A percentile compares a stretch with the other conserved stretches of the same genome.
Evolutionary conservation across 2,329 filamentous ascomycete species (phyloP).

Genomic region (Fusarium beomiforme): DNA sequence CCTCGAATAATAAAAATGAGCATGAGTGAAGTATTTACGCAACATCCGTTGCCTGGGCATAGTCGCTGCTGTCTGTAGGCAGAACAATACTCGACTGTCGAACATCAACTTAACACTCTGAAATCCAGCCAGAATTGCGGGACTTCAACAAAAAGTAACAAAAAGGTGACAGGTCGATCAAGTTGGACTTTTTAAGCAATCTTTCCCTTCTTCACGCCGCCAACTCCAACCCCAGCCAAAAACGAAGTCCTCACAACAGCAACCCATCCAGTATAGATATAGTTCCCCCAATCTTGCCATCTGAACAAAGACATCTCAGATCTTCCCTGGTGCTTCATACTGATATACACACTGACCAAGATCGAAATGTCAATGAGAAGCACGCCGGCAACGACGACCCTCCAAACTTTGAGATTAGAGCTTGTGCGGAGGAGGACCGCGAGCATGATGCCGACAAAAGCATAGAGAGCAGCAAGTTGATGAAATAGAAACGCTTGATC

Average conservation of each 20-base stretch:
- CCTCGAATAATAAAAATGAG: too few relatives aligned
- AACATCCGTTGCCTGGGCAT: background rate
- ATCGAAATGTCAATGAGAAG: constrained; percentile 33
- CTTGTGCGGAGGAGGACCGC: constrained; percentile 17
- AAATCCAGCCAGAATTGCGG: background rate
- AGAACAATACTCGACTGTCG: background rate
- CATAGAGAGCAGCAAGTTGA: constrained; percentile 33
- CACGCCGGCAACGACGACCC: constrained; percentile 20
- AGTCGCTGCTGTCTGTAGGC: background rate
- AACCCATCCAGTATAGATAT: constrained; percentile 23
- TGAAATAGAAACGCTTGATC: constrained; percentile 38
- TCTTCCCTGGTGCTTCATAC: constrained; percentile 28
- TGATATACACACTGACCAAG: constrained; percentile 26
- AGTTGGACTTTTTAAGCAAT: background rate
- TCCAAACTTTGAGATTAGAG: constrained; percentile 37
- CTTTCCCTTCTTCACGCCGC: constrained; percentile 6
- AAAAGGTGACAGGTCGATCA: rapidly evolving
- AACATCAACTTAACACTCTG: background rate
- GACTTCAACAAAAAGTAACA: rapidly evolving
- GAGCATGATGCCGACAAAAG: constrained; percentile 27
- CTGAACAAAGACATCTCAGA: constrained; percentile 8
- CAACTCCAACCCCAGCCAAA: constrained; percentile 32
- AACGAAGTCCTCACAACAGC: constrained; percentile 27
- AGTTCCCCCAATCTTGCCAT: constrained; percentile 34
- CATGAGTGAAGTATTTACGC: background rate